These are phyloP conservation scores for Penicillium soppii DNA, from an alignment of 495 filamentous ascomycete genomes.

Conservation along the genomic window DNA sequence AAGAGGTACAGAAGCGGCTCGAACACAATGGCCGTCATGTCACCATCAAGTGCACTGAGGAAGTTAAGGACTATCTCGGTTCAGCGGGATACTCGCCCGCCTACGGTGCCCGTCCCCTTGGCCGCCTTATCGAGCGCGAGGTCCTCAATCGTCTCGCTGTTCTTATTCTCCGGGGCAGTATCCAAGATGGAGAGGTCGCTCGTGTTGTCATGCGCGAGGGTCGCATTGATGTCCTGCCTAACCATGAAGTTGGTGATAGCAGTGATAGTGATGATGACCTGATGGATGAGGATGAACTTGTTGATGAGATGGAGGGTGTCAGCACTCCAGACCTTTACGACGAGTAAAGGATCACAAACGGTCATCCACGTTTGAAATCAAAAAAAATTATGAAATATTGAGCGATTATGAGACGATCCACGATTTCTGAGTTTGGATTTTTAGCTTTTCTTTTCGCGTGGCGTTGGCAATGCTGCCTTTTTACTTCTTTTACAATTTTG, in stretches of 20 bases:
- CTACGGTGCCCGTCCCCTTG: slow-evolving; percentile 87
- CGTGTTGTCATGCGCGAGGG: slow-evolving; percentile 73
- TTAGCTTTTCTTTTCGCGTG: background rate
- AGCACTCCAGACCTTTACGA: slow-evolving; percentile 76
- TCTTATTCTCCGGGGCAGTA: slow-evolving; percentile 77
- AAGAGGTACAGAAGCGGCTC: slow-evolving; percentile 88
- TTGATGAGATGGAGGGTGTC: slow-evolving; percentile 62
- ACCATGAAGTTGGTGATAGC: slow-evolving; percentile 62
- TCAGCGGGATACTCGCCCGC: slow-evolving; percentile 87
- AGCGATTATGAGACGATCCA: background rate
- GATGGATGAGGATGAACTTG: slow-evolving; percentile 65
- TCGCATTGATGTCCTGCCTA: slow-evolving; percentile 75
- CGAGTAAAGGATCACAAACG: slow-evolving; percentile 38
- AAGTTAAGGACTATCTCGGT: slow-evolving; percentile 88
- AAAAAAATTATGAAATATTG: background rate
- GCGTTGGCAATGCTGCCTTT: too few relatives aligned
- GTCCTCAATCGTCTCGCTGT: slow-evolving; percentile 91
- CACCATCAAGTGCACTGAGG: slow-evolving; percentile 68
- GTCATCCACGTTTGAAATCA: background rate
- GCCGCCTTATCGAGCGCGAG: slow-evolving; percentile 90
- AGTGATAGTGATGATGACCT: slow-evolving; percentile 71
- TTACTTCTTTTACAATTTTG: too few relatives aligned
- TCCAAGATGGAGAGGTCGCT: slow-evolving; percentile 82
- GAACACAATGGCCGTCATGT: slow-evolving; percentile 78
- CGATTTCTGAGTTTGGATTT: background rate